phyloP scores from a whole-genome alignment of 139 green algal species.

The Nannochloris sp. region DNA sequence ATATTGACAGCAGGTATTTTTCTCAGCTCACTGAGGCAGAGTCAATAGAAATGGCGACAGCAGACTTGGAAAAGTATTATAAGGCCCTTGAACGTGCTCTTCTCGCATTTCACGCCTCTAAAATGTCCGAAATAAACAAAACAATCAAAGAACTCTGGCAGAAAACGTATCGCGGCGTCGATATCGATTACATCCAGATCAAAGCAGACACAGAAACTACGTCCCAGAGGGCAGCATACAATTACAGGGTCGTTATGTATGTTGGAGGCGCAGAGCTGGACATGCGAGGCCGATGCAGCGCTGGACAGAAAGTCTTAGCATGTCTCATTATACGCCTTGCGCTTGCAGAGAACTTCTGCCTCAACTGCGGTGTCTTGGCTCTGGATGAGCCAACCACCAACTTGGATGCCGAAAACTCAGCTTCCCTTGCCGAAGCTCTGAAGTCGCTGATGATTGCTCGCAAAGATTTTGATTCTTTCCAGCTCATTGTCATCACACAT shows the following conservation, averaged over 20 bases:
- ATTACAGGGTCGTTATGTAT: constrained; percentile 92
- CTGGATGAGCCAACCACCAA: constrained; percentile 99
- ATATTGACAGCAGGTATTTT: constrained; percentile 60
- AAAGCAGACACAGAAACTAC: constrained; percentile 65
- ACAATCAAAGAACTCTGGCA: constrained; percentile 98
- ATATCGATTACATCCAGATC: constrained; percentile 95
- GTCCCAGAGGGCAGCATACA: constrained; percentile 66
- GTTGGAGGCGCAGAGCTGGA: constrained; percentile 84
- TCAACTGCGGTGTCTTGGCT: constrained; percentile 96
- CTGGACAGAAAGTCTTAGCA: constrained; percentile 91
- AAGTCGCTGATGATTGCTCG: constrained; percentile 67
- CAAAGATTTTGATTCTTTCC: constrained; percentile 81
- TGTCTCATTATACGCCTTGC: constrained; percentile 96
- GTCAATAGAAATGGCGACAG: constrained; percentile 79
- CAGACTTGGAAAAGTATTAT: constrained; percentile 90
- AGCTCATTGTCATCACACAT: constrained; percentile 99
- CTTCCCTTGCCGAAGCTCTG: constrained; percentile 71
- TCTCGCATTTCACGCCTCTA: constrained; percentile 86
- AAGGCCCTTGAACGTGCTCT: constrained; percentile 92
- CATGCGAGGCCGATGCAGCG: constrained; percentile 93
- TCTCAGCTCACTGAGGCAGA: constrained; percentile 48
- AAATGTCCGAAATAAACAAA: constrained; percentile 97
- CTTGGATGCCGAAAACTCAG: constrained; percentile 75
- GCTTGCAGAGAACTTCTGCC: constrained; percentile 95
- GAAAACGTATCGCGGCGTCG: constrained; percentile 89